phyloP scores from a whole-genome alignment of 2,329 filamentous ascomycete genomes.

The Xylariaceae sp. region DNA sequence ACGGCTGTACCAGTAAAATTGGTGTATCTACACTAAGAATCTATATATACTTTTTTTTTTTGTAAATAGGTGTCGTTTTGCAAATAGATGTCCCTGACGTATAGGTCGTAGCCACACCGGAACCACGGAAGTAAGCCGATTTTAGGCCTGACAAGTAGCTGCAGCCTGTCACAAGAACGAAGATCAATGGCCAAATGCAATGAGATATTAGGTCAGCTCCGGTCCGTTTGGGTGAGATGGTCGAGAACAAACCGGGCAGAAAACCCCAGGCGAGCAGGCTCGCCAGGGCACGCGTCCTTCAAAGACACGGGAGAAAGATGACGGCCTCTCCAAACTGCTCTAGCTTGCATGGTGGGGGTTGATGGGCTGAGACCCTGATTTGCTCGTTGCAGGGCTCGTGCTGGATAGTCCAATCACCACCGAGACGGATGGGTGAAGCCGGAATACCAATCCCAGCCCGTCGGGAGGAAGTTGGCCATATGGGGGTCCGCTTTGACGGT shows the following conservation, averaged over 20 bases:
- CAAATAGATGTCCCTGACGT: too few relatives aligned
- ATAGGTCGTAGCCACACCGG: too few relatives aligned
- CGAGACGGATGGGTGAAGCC: constrained; percentile 25
- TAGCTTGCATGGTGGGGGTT: background rate
- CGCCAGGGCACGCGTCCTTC: constrained; percentile 10
- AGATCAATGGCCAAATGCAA: background rate
- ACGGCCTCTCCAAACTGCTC: background rate
- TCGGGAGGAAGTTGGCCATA: constrained; percentile 12
- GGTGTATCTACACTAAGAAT: too few relatives aligned
- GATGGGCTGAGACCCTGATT: constrained; percentile 6
- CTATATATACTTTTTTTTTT: too few relatives aligned
- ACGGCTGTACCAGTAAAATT: too few relatives aligned
- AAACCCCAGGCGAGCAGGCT: background rate
- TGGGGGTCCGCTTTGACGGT: too few relatives aligned
- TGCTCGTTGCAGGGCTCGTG: constrained; percentile 9
- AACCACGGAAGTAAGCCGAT: too few relatives aligned
- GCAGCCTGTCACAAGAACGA: background rate
- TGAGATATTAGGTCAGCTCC: constrained; percentile 8
- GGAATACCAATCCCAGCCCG: constrained; percentile 28
- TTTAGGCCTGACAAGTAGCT: too few relatives aligned
- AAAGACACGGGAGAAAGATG: constrained; percentile 11
- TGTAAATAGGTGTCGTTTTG: too few relatives aligned
- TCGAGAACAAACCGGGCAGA: constrained; percentile 21
- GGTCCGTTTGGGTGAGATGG: background rate
- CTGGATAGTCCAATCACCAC: constrained; percentile 20